Evolutionary conservation across 768 basidiomycete species (phyloP).

Genomic region (Leucocoprinus birnbaumii): DNA sequence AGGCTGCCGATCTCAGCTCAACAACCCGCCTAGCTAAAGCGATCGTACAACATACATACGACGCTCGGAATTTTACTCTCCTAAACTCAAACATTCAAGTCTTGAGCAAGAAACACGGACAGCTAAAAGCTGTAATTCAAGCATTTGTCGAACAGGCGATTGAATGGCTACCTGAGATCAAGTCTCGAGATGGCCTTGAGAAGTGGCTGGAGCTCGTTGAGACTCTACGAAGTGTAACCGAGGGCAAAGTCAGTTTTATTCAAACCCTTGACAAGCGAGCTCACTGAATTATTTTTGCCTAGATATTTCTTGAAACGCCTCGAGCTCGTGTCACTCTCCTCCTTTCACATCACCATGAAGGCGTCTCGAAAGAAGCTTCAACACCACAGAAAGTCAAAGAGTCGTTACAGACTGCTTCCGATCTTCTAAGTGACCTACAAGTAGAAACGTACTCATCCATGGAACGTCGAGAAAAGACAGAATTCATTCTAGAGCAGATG

Average conservation of each 20-base stretch:
- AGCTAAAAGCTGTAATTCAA: constrained; percentile 87
- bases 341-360: constrained; percentile 85
- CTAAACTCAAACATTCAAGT: constrained; percentile 67
- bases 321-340: constrained; percentile 91
- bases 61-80: constrained; percentile 63
- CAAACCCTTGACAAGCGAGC: neutral
- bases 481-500: constrained; percentile 99
- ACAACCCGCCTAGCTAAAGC: constrained; percentile 83
- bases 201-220: constrained; percentile 88
- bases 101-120: constrained; percentile 95
- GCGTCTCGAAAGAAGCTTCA: constrained; percentile 33
- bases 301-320: constrained; percentile 97
- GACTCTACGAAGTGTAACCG: constrained; percentile 87
- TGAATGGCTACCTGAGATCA: constrained; percentile 77
- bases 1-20: constrained; percentile 94
- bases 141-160: constrained; percentile 89
- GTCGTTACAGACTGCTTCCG: constrained; percentile 81
- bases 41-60: constrained; percentile 68
- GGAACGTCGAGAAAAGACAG: constrained; percentile 97
- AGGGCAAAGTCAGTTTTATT: constrained; percentile 78
- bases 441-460: constrained; percentile 99
- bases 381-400: constrained; percentile 46
- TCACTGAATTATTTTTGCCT: neutral
- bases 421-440: constrained; percentile 90
- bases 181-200: constrained; percentile 60